Base-by-base conservation (phyloP, 257 asterid genomes). In the Nicotiana paniculata region DNA sequence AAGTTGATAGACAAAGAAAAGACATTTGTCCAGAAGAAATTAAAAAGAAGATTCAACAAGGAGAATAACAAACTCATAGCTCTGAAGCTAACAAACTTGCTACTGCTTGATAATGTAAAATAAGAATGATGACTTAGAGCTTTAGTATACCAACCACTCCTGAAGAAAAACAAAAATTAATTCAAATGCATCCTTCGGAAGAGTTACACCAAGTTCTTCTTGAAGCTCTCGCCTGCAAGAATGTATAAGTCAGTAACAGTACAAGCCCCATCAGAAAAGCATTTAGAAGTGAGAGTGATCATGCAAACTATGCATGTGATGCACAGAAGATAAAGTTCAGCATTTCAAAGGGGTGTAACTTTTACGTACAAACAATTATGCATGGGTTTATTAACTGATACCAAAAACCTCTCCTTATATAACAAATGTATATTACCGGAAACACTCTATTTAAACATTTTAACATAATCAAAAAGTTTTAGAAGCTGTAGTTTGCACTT, bases 141-240 rank as follows among this genome's bases (percentile, higher is more conserved):
- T 86, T 88, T 82, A 33, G 80, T 69, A 55, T 53, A 86, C 97
- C 79, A 84, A 96, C 99, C 97, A 84, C 84, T 96, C 92, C 85
- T 96, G 94, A 81, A 93, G 94, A 85, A 89, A 91, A 82, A 89
- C 90, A 87, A 91, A 94, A 67, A 96, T 84, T 85, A 89, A 85
- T 80, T 96, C 98, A 82, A 94, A 94, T 77, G 99, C 97, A 87
- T 94, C 97, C 90, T 90, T 90, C 6, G 97, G 99, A 86, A 96
- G 98, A 81, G 72, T 82, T 82, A 94, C 84, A 51, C 98, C 99
- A 79, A 96, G 99, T 89, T 96, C 99, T 85, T 96, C 99, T 12
- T 94, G 92, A 88, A 96, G 95, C 85, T 96, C 98, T 91, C 97
- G 90, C 97, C 99, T 96, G 88, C 74, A 86, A 81, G 76, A 86